Evolutionary conservation across 495 filamentous ascomycete genomes (phyloP).

Genomic region (Sordaria brevicollis): DNA sequence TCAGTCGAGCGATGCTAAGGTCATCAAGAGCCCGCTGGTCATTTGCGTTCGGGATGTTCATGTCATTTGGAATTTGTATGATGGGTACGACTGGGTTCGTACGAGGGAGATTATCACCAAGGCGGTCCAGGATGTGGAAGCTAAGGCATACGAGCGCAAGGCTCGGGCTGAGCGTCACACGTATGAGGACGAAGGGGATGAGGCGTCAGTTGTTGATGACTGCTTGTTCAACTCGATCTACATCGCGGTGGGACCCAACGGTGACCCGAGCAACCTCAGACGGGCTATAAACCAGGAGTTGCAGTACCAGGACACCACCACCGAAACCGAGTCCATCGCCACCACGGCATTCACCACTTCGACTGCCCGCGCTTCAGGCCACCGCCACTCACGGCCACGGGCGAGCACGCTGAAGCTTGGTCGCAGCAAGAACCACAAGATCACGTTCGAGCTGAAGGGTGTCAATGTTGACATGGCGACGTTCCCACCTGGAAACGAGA

Average conservation of each 20-base stretch:
- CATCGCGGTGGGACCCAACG: constrained; percentile 80
- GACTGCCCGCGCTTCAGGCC: constrained; percentile 39
- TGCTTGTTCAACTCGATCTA: constrained; percentile 99
- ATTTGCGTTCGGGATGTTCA: constrained; percentile 77
- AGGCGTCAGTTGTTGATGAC: constrained; percentile 81
- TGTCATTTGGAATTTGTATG: constrained; percentile 95
- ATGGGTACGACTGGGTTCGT: constrained; percentile 92
- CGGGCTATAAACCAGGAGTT: constrained; percentile 79
- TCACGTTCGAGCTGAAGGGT: constrained; percentile 86
- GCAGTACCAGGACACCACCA: constrained; percentile 57
- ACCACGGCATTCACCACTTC: constrained; percentile 57
- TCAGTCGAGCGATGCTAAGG: constrained; percentile 47
- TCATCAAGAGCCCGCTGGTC: constrained; percentile 60
- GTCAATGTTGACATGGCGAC: constrained; percentile 75
- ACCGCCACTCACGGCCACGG: constrained; percentile 26
- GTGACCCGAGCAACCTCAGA: constrained; percentile 69
- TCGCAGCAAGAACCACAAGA: constrained; percentile 85
- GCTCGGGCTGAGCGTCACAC: constrained; percentile 35
- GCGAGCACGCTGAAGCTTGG: constrained; percentile 59
- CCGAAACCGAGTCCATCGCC: constrained; percentile 80
- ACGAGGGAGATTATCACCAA: constrained; percentile 79
- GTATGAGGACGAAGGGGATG: constrained; percentile 56
- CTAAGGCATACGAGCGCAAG: constrained; percentile 63
- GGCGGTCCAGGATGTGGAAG: constrained; percentile 78
- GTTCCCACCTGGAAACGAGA: constrained; percentile 72